Percentiles rank a stretch among this genome's conserved stretches.
phyloP scores from a whole-genome alignment of 2,329 filamentous ascomycete species.

The Trichoderma hamatum region DNA sequence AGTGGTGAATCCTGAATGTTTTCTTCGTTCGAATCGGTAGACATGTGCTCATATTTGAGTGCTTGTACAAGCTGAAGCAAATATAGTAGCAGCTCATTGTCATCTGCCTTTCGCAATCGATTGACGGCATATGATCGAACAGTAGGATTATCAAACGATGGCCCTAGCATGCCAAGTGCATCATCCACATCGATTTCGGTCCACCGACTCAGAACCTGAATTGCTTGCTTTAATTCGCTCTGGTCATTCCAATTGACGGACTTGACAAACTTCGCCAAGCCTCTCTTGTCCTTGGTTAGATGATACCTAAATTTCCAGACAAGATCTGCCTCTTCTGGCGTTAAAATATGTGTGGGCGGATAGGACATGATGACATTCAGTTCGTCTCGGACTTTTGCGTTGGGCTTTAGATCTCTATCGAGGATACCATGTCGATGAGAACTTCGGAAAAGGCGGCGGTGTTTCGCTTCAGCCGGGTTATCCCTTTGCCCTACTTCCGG shows the following conservation, averaged over 20 bases:
- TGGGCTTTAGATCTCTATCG: slow-evolving; percentile 93
- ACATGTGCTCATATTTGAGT: slow-evolving; percentile 86
- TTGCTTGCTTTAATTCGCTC: slow-evolving; percentile 83
- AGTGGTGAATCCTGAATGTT: slow-evolving; percentile 77
- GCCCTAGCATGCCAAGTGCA: slow-evolving; percentile 88
- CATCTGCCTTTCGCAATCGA: slow-evolving; percentile 85
- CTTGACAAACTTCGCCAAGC: slow-evolving; percentile 96
- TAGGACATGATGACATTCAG: slow-evolving; percentile 90
- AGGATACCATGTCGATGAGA: slow-evolving; percentile 88
- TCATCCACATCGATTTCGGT: slow-evolving; percentile 97
- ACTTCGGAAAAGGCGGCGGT: slow-evolving; percentile 86
- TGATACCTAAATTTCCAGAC: slow-evolving; percentile 98
- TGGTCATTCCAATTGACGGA: slow-evolving; percentile 92
- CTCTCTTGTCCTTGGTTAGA: slow-evolving; percentile 85
- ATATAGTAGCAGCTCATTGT: slow-evolving; percentile 88
- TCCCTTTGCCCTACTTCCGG: slow-evolving; percentile 87
- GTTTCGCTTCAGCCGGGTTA: slow-evolving; percentile 94
- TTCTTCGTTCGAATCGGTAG: slow-evolving; percentile 59
- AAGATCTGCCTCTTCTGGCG: slow-evolving; percentile 89
- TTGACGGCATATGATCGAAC: slow-evolving; percentile 94
- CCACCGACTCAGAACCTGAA: slow-evolving; percentile 89
- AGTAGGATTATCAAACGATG: slow-evolving; percentile 83
- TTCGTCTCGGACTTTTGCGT: slow-evolving; percentile 93
- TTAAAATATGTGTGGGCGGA: slow-evolving; percentile 85
- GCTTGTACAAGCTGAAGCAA: slow-evolving; percentile 93